phyloP scores from a whole-genome alignment of 495 filamentous ascomycete species.

The Annulohypoxylon stygium region DNA sequence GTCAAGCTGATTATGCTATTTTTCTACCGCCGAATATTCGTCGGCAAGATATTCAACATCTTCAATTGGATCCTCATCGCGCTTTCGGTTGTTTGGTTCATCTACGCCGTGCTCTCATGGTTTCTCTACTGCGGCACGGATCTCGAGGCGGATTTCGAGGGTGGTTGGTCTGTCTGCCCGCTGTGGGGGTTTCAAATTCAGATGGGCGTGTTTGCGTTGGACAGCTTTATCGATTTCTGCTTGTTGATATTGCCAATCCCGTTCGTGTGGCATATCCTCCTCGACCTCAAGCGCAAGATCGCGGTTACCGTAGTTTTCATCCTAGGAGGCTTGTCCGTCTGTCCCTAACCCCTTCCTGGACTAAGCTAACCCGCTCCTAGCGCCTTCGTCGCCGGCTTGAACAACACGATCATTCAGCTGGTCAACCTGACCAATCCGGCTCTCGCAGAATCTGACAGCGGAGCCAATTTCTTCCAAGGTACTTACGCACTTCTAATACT shows the following conservation, averaged over 20 bases:
- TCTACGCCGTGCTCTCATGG: background rate
- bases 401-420: slow-evolving; percentile 24
- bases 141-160: background rate
- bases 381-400: slow-evolving; percentile 22
- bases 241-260: background rate
- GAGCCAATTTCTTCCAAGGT: slow-evolving; percentile 15
- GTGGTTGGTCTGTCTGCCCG: background rate
- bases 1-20: slow-evolving; percentile 3
- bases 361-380: slow-evolving; percentile 3
- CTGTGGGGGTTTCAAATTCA: background rate
- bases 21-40: background rate
- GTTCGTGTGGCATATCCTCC: background rate
- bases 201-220: slow-evolving; percentile 7
- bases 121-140: background rate
- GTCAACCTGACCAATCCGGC: slow-evolving; percentile 10
- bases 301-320: background rate
- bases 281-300: slow-evolving; percentile 7
- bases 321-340: background rate
- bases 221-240: slow-evolving; percentile 2
- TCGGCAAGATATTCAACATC: background rate
- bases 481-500: background rate
- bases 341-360: background rate
- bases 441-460: background rate
- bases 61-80: background rate
- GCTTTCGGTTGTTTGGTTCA: background rate